Conservation (phyloP, 352 stramenopile species). For the Globisporangium cylindrosporum region DNA sequence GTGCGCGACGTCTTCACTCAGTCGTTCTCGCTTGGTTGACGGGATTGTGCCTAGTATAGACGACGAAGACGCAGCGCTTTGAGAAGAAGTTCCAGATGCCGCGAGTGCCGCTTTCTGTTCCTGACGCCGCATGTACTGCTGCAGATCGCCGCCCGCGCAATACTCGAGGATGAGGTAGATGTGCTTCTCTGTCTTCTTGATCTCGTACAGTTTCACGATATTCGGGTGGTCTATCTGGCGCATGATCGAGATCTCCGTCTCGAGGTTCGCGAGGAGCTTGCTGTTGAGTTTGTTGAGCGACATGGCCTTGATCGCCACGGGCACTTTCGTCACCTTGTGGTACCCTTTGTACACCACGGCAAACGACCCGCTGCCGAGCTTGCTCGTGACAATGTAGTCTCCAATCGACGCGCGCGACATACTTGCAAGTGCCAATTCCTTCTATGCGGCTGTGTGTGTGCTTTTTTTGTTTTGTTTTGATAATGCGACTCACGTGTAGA, state of each 20-base stretch:
- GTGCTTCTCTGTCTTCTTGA: slow-evolving; percentile 93
- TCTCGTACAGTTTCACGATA: slow-evolving; percentile 95
- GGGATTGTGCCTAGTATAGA: not conserved
- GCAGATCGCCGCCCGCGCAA: slow-evolving; percentile 94
- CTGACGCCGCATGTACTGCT: slow-evolving; percentile 88
- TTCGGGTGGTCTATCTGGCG: slow-evolving; percentile 94
- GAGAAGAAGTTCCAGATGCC: not conserved
- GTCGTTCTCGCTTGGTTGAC: slow-evolving; percentile 2
- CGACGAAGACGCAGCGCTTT: not conserved
- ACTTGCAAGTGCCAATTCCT: not conserved
- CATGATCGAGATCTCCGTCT: slow-evolving; percentile 97
- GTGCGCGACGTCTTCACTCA: slow-evolving; percentile 38
- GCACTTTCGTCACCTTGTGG: slow-evolving; percentile 66
- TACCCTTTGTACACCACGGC: slow-evolving; percentile 88
- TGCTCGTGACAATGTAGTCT: slow-evolving; percentile 88
- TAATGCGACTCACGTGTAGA: too few relatives aligned
- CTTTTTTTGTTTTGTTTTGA: not conserved
- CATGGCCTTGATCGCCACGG: slow-evolving; percentile 95
- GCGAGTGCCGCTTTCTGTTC: slow-evolving; percentile 22
- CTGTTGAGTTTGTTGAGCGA: slow-evolving; percentile 91
- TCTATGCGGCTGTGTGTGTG: not conserved
- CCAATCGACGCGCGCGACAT: slow-evolving; percentile 68
- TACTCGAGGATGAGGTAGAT: slow-evolving; percentile 98
- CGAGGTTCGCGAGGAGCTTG: slow-evolving; percentile 95
- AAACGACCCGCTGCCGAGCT: slow-evolving; percentile 92